phyloP scores from a whole-genome alignment of 129 eudicot genomes.

The Escallonia rubra region DNA sequence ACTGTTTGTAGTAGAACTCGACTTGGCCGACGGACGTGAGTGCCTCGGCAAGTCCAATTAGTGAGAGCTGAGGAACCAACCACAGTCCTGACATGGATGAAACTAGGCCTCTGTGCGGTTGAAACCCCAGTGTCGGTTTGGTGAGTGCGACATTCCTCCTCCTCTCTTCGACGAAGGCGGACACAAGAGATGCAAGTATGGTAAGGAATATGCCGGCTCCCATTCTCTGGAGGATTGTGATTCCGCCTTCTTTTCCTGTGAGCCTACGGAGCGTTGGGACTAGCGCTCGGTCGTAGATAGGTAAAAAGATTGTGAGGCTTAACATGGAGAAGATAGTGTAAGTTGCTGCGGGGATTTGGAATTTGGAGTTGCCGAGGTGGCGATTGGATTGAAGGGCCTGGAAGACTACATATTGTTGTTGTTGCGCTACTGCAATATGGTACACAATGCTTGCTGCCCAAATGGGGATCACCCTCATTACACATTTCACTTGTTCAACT shows the following conservation, averaged over 20 bases:
- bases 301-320: constrained; percentile 41
- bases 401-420: constrained; percentile 58
- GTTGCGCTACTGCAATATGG: constrained; percentile 45
- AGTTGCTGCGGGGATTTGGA: constrained; percentile 73
- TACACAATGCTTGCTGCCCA: constrained; percentile 57
- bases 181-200: constrained; percentile 31
- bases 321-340: constrained; percentile 66
- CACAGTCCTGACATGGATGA: constrained; percentile 65
- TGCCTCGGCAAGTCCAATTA: constrained; percentile 66
- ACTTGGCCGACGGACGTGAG: constrained; percentile 56
- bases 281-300: constrained; percentile 53
- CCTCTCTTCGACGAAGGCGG: constrained; percentile 45
- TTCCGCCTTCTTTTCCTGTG: constrained; percentile 52
- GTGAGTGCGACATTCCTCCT: constrained; percentile 37
- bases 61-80: constrained; percentile 52
- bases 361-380: constrained; percentile 29
- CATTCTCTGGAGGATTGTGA: constrained; percentile 58
- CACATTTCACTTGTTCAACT: constrained; percentile 64
- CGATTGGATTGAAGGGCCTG: constrained; percentile 82
- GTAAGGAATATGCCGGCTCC: constrained; percentile 53
- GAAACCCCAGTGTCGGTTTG: constrained; percentile 23
- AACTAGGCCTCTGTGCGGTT: constrained; percentile 27
- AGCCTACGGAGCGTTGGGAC: constrained; percentile 45
- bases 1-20: constrained; percentile 77
- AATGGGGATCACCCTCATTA: constrained; percentile 52